phyloP scores from a whole-genome alignment of 495 filamentous ascomycete genomes.

The Penicillium mononematosum region DNA sequence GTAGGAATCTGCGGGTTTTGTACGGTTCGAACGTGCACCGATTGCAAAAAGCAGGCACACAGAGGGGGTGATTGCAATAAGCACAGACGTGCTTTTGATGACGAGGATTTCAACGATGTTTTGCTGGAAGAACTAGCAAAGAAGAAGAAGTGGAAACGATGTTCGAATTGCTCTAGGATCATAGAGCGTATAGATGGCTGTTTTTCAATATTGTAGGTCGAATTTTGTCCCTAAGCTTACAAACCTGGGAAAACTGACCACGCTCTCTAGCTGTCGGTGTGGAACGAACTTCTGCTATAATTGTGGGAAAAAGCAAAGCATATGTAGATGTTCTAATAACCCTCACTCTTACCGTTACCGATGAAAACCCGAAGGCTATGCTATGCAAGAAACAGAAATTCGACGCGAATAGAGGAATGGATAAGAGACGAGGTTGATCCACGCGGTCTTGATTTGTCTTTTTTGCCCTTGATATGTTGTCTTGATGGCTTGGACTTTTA shows the following conservation, averaged over 20 bases:
- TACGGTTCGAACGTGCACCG: background rate
- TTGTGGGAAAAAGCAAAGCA: background rate
- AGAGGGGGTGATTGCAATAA: background rate
- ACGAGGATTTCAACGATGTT: background rate
- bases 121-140: background rate
- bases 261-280: background rate
- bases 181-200: background rate
- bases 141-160: slow-evolving; percentile 2
- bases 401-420: background rate
- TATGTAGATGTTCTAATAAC: background rate
- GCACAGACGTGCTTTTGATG: background rate
- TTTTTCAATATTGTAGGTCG: background rate
- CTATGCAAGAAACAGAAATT: background rate
- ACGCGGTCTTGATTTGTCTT: background rate
- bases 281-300: background rate
- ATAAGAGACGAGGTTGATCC: no score
- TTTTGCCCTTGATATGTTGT: background rate
- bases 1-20: slow-evolving; percentile 2
- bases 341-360: background rate
- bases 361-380: background rate
- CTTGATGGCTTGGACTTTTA: background rate
- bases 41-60: background rate
- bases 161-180: background rate
- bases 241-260: background rate
- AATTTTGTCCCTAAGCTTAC: background rate